Base-by-base conservation (phyloP, 148 eudicot genomes). In the Beta vulgaris region DNA sequence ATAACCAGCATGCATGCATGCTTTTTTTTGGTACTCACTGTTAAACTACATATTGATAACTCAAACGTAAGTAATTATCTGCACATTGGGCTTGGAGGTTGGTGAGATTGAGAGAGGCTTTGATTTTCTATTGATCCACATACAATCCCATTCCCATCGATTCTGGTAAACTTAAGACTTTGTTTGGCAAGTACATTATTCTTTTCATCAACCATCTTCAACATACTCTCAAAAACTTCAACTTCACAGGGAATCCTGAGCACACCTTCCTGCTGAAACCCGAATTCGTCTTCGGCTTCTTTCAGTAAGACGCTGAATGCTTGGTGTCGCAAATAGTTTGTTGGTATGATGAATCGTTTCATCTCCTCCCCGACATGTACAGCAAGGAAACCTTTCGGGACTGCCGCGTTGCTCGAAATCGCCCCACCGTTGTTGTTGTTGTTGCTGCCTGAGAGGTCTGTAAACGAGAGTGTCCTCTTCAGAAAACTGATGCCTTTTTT, bases 211-310 rank as follows among this genome's bases (percentile, higher is more conserved):
- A 71, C 75, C 39, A 18, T 31, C 31, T 31, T 66, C 65, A 76
- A 44, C 6, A 76, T 76, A 36, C 14, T 55, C 72, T 84, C 82
- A 55, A 84, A 84, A 10, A 75, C 79, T 36, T 48, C 68, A 3
- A 84, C 79, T 55, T 81, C 77, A 42, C 86, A 84, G 57, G 86
- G 86, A 23, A 84, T 75, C 55, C 62, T 79, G 19, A 84, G 79
- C 34, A 75, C 68, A 4, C 84, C 84, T 73, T 81, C 76, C 40
- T 84, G 84, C 68, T 84, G 81, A 51, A 78, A 84, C 29, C 80
- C 84, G 25, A 81, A 84, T 73, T 78, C 84, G 12, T 84, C 80
- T 63, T 82, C 84, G 23, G 84, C 83, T 34, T 78, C 81, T 39
- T 81, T 81, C n/a, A 84, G 69, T 42, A 84, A 35, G 15, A 48